Evolutionary conservation across 768 basidiomycete genomes (phyloP).

Genomic region (Auricularia cornea): DNA sequence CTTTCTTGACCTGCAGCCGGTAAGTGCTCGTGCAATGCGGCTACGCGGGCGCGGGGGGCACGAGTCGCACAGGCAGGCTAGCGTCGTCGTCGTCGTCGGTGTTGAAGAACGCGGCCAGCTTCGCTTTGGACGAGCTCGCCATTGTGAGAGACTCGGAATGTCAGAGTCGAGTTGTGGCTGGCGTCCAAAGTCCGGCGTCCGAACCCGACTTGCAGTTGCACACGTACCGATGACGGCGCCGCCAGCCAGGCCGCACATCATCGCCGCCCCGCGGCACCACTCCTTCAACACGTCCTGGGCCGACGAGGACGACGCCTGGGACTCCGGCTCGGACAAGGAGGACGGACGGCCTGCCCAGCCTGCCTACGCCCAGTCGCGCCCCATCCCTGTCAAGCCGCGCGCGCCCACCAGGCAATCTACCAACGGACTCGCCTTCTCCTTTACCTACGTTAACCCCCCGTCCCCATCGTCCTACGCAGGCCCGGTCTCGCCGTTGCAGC

Average conservation of each 20-base stretch:
- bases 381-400: conserved; percentile 34
- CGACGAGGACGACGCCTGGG: conserved; percentile 79
- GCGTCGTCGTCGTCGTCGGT: conserved; percentile 70
- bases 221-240: background rate
- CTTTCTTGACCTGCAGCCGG: conserved; percentile 49
- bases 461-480: conserved; percentile 65
- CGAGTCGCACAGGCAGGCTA: conserved; percentile 88
- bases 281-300: conserved; percentile 1
- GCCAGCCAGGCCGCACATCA: background rate
- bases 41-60: conserved; percentile 58
- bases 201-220: background rate
- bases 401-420: conserved; percentile 30
- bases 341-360: background rate
- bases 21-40: conserved; percentile 28
- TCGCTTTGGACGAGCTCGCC: conserved; percentile 33
- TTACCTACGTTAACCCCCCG: conserved; percentile 70
- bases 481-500: background rate
- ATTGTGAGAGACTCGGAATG: background rate
- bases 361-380: conserved; percentile 41
- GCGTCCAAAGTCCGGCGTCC: background rate
- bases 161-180: background rate
- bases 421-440: conserved; percentile 65
- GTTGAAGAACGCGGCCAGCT: conserved; percentile 74
- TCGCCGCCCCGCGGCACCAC: background rate
- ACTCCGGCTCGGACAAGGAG: conserved; percentile 46